Evolutionary conservation across 1,284 basidiomycete genomes (phyloP).

Genomic region (Marasmius tenuissimus): DNA sequence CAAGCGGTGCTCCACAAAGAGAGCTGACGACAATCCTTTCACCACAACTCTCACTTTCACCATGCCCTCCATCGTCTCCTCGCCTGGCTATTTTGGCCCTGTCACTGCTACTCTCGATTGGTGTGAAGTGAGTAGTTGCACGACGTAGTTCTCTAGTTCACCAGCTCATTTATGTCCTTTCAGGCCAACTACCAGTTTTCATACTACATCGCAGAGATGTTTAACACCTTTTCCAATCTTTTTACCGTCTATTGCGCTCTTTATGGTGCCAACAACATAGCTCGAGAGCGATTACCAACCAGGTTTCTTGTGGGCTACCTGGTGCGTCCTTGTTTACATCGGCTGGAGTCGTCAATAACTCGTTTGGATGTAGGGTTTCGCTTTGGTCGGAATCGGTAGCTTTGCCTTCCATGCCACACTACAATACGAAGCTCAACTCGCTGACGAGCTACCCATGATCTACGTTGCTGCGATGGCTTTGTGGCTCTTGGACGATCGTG

Average conservation of each 20-base stretch:
- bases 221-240: conserved; percentile 65
- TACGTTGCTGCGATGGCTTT: conserved; percentile 55
- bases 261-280: conserved; percentile 39
- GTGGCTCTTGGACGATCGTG: conserved; percentile 57
- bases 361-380: conserved; percentile 45
- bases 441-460: conserved; percentile 73
- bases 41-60: not conserved
- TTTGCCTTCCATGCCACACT: conserved; percentile 71
- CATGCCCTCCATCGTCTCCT: not conserved
- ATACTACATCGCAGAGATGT: conserved; percentile 65
- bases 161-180: not conserved
- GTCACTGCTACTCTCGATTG: not conserved
- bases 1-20: not conserved
- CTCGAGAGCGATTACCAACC: conserved; percentile 42
- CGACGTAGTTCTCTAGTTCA: not conserved
- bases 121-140: not conserved
- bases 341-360: not conserved
- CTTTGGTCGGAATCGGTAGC: conserved; percentile 61
- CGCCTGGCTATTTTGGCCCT: not conserved
- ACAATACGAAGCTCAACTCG: conserved; percentile 66
- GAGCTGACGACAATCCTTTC: not conserved
- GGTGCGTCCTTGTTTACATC: conserved; percentile 31
- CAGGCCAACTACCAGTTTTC: conserved; percentile 73
- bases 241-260: conserved; percentile 52
- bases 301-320: conserved; percentile 53